These are phyloP conservation scores for Liriodendron chinense DNA, from an alignment of 164 flowering plant genomes.

Conservation along the genomic window DNA sequence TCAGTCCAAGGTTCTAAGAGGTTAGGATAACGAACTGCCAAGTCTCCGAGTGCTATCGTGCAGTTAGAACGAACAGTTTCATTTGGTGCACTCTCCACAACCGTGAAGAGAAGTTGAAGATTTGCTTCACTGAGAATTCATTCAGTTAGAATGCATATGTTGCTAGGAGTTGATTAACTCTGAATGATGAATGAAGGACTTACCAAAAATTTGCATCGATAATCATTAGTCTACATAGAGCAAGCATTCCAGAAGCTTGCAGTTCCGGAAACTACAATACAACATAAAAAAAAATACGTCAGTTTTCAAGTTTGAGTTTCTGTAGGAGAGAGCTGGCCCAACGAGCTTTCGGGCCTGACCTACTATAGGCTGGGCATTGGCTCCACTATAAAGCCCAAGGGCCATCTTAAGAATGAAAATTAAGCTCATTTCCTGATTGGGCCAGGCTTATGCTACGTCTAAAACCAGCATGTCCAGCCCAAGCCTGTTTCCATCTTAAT, in stretches of 20 bases:
- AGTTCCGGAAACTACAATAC: slow-evolving; percentile 67
- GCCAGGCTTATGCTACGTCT: not conserved
- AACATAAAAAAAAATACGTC: slow-evolving; percentile 11
- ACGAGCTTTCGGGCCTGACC: not conserved
- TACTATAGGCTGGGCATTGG: not conserved
- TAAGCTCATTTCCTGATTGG: not conserved
- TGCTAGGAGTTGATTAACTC: not conserved
- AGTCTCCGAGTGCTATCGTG: slow-evolving; percentile 88
- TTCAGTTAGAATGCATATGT: slow-evolving; percentile 9
- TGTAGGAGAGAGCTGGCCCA: not conserved
- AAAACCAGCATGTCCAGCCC: too few species aligned
- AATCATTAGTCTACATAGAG: slow-evolving; percentile 86
- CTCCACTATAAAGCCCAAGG: not conserved
- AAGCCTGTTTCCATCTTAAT: too few species aligned
- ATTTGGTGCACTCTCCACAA: slow-evolving; percentile 80
- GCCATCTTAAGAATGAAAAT: not conserved
- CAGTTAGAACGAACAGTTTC: slow-evolving; percentile 96
- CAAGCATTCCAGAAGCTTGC: slow-evolving; percentile 94
- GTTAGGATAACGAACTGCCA: slow-evolving; percentile 98
- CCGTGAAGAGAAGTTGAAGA: slow-evolving; percentile 97
- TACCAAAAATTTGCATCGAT: slow-evolving; percentile 93
- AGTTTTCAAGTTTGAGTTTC: slow-evolving; percentile 7
- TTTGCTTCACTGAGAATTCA: slow-evolving; percentile 68
- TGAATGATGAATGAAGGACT: slow-evolving; percentile 13
- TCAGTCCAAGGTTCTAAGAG: slow-evolving; percentile 98